These are phyloP conservation scores for Senna tora DNA, from an alignment of 306 rosid genomes.

Conservation along the genomic window DNA sequence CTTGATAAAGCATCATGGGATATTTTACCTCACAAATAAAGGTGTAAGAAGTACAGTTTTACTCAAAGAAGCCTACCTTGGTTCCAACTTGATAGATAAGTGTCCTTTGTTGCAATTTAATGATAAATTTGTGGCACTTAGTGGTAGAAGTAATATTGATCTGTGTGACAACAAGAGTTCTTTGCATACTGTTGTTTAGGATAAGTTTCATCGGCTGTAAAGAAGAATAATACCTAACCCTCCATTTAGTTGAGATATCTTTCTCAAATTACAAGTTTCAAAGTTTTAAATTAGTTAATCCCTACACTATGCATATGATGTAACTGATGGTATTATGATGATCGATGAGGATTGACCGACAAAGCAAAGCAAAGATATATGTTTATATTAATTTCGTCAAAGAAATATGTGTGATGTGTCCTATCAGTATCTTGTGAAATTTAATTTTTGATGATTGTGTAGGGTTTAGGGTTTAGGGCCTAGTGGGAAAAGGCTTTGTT, in stretches of 20 bases:
- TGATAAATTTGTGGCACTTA: conserved; percentile 21
- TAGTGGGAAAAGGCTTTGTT: too few relatives aligned
- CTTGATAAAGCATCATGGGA: conserved; percentile 83
- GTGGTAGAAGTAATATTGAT: conserved; percentile 24
- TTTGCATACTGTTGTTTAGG: conserved; percentile 39
- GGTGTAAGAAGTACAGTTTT: conserved; percentile 55
- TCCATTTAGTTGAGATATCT: too few relatives aligned
- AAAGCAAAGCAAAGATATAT: too few relatives aligned
- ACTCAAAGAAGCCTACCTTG: conserved; percentile 21
- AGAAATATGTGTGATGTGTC: background rate
- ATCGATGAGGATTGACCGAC: background rate
- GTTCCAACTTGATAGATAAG: conserved; percentile 16
- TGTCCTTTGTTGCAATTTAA: conserved; percentile 21
- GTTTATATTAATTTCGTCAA: too few relatives aligned
- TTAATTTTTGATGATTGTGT: background rate
- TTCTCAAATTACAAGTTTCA: too few relatives aligned
- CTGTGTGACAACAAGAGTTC: conserved; percentile 39
- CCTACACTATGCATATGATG: background rate
- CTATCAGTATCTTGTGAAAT: background rate
- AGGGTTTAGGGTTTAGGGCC: too few relatives aligned
- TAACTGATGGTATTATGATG: background rate
- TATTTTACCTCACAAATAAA: conserved; percentile 88
- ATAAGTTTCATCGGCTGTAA: conserved; percentile 31
- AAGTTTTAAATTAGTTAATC: too few relatives aligned
- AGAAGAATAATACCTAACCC: too few relatives aligned